phyloP scores from a whole-genome alignment of 1,284 basidiomycete genomes.

The Gymnopus androsaceus region DNA sequence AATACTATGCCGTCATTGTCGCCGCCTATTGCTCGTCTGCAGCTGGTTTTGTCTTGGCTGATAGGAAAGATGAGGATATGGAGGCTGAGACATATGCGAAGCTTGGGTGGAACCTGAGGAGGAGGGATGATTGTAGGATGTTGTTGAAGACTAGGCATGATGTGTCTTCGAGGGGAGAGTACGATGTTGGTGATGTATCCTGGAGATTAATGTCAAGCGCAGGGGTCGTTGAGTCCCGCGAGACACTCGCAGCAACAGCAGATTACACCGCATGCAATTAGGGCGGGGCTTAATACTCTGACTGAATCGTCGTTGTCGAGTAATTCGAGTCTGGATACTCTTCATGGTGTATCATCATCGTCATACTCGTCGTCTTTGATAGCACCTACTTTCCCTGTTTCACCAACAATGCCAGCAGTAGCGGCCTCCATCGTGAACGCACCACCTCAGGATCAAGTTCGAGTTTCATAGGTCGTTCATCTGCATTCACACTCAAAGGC shows the following conservation, averaged over 20 bases:
- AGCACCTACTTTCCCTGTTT: neutral
- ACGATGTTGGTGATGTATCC: slow-evolving; percentile 43
- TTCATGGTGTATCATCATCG: slow-evolving; percentile 17
- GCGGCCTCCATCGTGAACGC: slow-evolving; percentile 13
- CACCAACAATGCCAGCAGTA: too few relatives aligned
- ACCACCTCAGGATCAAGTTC: slow-evolving; percentile 21
- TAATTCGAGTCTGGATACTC: slow-evolving; percentile 8
- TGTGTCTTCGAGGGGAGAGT: slow-evolving; percentile 45
- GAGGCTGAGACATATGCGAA: slow-evolving; percentile 25
- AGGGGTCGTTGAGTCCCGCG: slow-evolving; percentile 4
- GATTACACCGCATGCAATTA: slow-evolving; percentile 21
- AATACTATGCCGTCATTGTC: slow-evolving; percentile 56
- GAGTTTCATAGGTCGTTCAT: slow-evolving; percentile 30
- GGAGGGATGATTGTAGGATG: slow-evolving; percentile 56
- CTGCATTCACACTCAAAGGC: slow-evolving; percentile 62
- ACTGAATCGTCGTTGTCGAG: slow-evolving; percentile 3
- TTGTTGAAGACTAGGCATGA: slow-evolving; percentile 54
- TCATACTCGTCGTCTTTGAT: slow-evolving; percentile 13
- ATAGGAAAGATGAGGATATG: slow-evolving; percentile 48
- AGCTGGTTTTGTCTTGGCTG: slow-evolving; percentile 55
- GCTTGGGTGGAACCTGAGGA: slow-evolving; percentile 57
- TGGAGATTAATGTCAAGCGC: too few relatives aligned
- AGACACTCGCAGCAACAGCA: slow-evolving; percentile 1
- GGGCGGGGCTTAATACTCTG: slow-evolving; percentile 4
- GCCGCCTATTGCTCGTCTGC: slow-evolving; percentile 66